Base-by-base conservation (phyloP, 345 rosid species). In the Pugionium dolabratum region DNA sequence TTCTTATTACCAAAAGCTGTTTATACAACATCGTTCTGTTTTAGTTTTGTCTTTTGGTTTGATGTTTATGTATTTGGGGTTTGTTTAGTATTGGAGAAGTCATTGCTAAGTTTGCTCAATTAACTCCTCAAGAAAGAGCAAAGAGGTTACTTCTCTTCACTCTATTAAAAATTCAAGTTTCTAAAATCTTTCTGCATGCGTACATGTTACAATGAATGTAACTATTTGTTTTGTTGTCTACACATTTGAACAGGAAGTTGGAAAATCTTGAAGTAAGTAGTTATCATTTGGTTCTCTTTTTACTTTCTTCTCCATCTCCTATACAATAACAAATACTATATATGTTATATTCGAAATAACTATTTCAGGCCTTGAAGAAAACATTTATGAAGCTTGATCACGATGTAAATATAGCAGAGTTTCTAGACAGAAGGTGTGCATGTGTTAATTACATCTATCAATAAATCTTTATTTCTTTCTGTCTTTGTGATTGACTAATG, bases 181-280 rank as follows among this genome's bases (percentile, higher is more conserved):
- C 4, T 61, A 61, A 4, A 29, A 11, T 51, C 37, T 48, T 7
- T 1, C 18, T 18, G 18, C 18, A 18, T 18, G 18, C 18, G 18
- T 18, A 9, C n/a, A 11, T 1, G 4, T 18, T 55, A 46, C 48
- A 54, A 29, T 66, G 26, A 56, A 46, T 45, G 5, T 28, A 48
- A 1, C n/a, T 18, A 26, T 40, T 69, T 11, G 11, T 5, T 63
- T 54, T 73, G 59, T 62, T 62, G 62, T 46, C 43, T 69, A 54
- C 18, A 18, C 27, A 6, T 67, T 81, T 76, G 56, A 66, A 59
- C 97, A 91, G 93, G 89, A 92, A 81, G 78, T 27, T 89, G 81
- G 95, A 92, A 72, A 84, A 86, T 73, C 95, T 92, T 72, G 95
- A 89, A 79, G 98, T 92, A 83, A 86, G 88, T 59, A 51, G 70